phyloP scores from a whole-genome alignment of 768 basidiomycete genomes.

The Tylopilus rubrobrunneus region DNA sequence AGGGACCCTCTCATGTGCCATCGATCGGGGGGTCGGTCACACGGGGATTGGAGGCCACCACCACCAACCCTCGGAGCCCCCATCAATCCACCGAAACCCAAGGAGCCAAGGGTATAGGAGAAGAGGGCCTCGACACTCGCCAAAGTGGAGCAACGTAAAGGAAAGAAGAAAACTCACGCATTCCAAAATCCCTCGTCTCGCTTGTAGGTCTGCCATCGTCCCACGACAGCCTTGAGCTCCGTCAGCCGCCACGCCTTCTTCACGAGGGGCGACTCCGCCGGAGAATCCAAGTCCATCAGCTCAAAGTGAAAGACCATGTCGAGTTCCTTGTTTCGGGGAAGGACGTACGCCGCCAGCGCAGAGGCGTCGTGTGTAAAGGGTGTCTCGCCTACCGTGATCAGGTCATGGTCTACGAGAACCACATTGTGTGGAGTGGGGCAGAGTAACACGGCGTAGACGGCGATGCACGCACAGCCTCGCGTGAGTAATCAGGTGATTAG shows the following conservation, averaged over 20 bases:
- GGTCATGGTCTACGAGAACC: constrained; percentile 40
- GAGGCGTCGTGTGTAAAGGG: constrained; percentile 53
- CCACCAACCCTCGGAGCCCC: not conserved
- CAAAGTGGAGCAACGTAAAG: not conserved
- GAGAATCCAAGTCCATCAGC: constrained; percentile 54
- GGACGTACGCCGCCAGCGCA: constrained; percentile 51
- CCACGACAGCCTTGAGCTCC: constrained; percentile 46
- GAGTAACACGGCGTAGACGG: not conserved
- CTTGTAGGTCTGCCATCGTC: constrained; percentile 55
- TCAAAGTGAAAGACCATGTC: constrained; percentile 68
- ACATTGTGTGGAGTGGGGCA: constrained; percentile 7
- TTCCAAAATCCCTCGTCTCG: constrained; percentile 66
- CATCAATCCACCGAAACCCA: not conserved
- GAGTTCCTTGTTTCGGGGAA: constrained; percentile 55
- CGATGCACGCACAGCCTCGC: not conserved
- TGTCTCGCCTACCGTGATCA: constrained; percentile 66
- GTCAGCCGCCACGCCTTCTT: constrained; percentile 47
- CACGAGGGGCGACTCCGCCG: constrained; percentile 38
- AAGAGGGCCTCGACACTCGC: not conserved
- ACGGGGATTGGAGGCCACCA: not conserved
- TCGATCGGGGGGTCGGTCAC: constrained; percentile 9
- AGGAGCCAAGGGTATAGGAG: not conserved
- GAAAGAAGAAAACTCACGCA: constrained; percentile 37
- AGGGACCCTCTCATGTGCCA: constrained; percentile 13
- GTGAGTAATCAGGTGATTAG: constrained; percentile 15